Percentiles rank a stretch among this genome's conserved stretches.
Conservation (phyloP, 78 protist genomes). For the Corallochytrium limacisporum region DNA sequence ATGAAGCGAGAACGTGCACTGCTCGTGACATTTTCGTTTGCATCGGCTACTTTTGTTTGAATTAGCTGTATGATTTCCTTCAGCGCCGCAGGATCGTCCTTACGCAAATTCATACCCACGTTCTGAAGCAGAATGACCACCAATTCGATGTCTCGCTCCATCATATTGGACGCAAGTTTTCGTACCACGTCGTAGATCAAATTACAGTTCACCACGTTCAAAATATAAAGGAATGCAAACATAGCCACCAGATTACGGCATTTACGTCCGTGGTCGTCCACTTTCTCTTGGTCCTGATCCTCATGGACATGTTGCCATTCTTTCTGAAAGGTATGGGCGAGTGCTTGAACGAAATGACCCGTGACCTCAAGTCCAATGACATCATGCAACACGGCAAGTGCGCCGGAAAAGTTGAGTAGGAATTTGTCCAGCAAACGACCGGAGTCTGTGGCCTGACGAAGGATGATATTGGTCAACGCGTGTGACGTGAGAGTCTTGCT, state of each 20-base stretch:
- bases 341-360: too few relatives aligned
- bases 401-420: too few relatives aligned
- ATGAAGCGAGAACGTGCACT: conserved; percentile 1
- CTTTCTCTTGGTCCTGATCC: too few relatives aligned
- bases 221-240: background rate
- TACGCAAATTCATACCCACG: background rate
- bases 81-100: conserved; percentile 8
- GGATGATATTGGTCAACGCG: too few relatives aligned
- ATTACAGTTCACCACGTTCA: background rate
- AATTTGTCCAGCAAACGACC: too few relatives aligned
- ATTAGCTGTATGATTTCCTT: background rate
- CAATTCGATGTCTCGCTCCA: conserved; percentile 2
- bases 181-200: background rate
- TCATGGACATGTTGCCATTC: too few relatives aligned
- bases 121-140: background rate
- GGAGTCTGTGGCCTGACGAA: too few relatives aligned
- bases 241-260: background rate
- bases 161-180: background rate
- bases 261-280: too few relatives aligned
- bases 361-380: too few relatives aligned
- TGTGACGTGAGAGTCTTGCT: too few relatives aligned
- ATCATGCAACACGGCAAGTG: too few relatives aligned
- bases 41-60: background rate
- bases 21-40: background rate
- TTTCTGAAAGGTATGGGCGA: too few relatives aligned